A percentile compares a stretch with the other conserved stretches of the same genome.
Conservation (phyloP, 2,329 filamentous ascomycete species). For the Calonectria hawksworthii region DNA sequence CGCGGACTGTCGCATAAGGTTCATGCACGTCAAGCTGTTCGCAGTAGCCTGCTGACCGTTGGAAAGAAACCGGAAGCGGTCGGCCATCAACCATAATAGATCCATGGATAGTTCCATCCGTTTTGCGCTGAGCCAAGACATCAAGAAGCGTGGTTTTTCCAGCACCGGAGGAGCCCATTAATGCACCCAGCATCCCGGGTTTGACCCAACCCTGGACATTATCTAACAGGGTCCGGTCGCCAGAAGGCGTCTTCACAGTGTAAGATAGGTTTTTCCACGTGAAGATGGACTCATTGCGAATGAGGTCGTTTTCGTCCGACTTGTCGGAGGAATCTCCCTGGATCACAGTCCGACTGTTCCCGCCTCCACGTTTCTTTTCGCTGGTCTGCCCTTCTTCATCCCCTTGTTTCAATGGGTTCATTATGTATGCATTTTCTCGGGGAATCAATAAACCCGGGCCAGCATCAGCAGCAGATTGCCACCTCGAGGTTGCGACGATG, state of each 20-base stretch:
- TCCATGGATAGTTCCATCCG: conserved; percentile 81
- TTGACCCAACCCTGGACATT: conserved; percentile 89
- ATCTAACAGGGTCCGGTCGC: conserved; percentile 79
- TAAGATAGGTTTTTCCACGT: conserved; percentile 83
- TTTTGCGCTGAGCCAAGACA: conserved; percentile 84
- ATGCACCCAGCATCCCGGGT: conserved; percentile 81
- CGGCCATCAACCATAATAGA: conserved; percentile 83
- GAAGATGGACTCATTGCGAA: conserved; percentile 77
- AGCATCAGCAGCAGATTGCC: conserved; percentile 65
- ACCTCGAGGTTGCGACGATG: conserved; percentile 68
- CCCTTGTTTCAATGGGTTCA: conserved; percentile 40
- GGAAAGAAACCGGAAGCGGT: conserved; percentile 79
- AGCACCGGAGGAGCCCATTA: conserved; percentile 87
- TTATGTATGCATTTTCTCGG: conserved; percentile 65
- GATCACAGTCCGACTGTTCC: conserved; percentile 28
- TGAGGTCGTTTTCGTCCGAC: conserved; percentile 53
- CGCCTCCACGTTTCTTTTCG: conserved; percentile 33
- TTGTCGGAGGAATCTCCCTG: conserved; percentile 33
- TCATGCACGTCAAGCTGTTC: conserved; percentile 87
- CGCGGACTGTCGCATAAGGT: conserved; percentile 79
- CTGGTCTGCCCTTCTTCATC: conserved; percentile 65
- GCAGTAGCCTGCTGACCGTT: conserved; percentile 84
- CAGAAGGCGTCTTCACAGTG: conserved; percentile 72
- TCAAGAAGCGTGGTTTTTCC: conserved; percentile 90
- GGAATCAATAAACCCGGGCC: conserved; percentile 72